phyloP scores from a whole-genome alignment of 2,329 filamentous ascomycete genomes.

The Decorospora gaudefroyi region DNA sequence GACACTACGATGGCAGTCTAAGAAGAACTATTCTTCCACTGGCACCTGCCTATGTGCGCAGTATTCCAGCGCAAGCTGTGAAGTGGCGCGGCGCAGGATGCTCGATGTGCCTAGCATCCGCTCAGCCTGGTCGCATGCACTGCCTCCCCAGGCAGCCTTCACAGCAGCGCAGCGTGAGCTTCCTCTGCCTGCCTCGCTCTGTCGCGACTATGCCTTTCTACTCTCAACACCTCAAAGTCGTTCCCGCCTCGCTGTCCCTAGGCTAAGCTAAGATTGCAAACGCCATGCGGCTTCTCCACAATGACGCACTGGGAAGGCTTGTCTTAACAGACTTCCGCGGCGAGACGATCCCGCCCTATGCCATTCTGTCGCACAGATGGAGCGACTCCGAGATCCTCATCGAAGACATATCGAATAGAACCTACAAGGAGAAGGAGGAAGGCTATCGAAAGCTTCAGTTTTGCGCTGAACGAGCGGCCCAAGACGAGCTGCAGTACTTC shows the following conservation, averaged over 20 bases:
- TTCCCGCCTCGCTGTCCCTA: neutral
- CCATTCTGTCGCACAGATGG: slow-evolving; percentile 46
- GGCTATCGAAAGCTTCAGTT: slow-evolving; percentile 25
- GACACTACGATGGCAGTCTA: too few species aligned
- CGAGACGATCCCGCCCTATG: slow-evolving; percentile 29
- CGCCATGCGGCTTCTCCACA: slow-evolving; percentile 20
- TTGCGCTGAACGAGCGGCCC: slow-evolving; percentile 27
- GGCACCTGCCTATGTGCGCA: too few species aligned
- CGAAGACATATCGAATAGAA: slow-evolving; percentile 24
- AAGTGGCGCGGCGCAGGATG: neutral
- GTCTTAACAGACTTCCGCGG: slow-evolving; percentile 18
- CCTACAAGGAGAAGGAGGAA: slow-evolving; percentile 14
- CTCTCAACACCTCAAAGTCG: neutral
- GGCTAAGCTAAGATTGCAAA: slow-evolving; percentile 1
- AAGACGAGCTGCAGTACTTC: too few species aligned
- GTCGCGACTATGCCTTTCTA: neutral
- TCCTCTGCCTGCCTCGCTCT: slow-evolving; percentile 1
- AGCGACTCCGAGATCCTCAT: slow-evolving; percentile 34
- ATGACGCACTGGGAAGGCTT: slow-evolving; percentile 9
- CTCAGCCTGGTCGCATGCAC: slow-evolving; percentile 3
- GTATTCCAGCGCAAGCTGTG: neutral
- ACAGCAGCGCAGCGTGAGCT: slow-evolving; percentile 2
- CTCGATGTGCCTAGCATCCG: neutral
- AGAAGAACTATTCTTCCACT: too few species aligned
- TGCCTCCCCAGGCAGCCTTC: slow-evolving; percentile 7